Base-by-base conservation (phyloP, 2,329 filamentous ascomycete genomes). In the Simplicillium sp. region DNA sequence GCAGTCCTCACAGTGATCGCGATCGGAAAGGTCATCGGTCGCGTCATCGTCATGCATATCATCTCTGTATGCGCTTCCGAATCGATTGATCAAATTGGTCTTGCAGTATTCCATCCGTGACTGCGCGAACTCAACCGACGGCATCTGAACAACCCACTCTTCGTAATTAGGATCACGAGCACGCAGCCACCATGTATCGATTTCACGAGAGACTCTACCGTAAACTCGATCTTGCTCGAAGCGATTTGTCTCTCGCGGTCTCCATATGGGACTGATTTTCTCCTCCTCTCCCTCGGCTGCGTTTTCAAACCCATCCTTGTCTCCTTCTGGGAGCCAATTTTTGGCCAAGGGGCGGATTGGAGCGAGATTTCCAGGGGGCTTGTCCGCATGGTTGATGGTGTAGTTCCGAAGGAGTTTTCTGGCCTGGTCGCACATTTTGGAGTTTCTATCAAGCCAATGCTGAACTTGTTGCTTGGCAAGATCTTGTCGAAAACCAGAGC, bases 161-260 rank as follows among this genome's bases (percentile, higher is more conserved):
- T 75, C 73, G 44, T 73, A 73, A 50, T 80, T 81, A 2, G 72
- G 71, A 45, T 80, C 74, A 33, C 76, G 68, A 34, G 73, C 73
- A 37, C 67, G 68, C 35, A 75, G 65, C 77, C 78, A 82, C 78
- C 78, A 82, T 3, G 67, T 68, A 52, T 82, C 78, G 38, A 82
- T 71, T 54, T 82, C 78, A 46, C 75, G 66, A 1, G 78, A 82
- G 1, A 82, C 77, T 31, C 74, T 68, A 2, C 75, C 75, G 47
- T 80, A 80, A 9, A 64, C 60, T 25, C 64, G 65, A 51, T 82
- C 76, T 51, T 79, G 73, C 50, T 77, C 69, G 43, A 71, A 76
- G 50, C 76, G 78, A 49, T 77, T 69, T 15, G 61, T 57, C 48
- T 74, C 65, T 31, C 77, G 67, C 5, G 67, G 61, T 37, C 70